Evolutionary conservation across 1,284 basidiomycete genomes (phyloP).

Genomic region (Irpex sp.): DNA sequence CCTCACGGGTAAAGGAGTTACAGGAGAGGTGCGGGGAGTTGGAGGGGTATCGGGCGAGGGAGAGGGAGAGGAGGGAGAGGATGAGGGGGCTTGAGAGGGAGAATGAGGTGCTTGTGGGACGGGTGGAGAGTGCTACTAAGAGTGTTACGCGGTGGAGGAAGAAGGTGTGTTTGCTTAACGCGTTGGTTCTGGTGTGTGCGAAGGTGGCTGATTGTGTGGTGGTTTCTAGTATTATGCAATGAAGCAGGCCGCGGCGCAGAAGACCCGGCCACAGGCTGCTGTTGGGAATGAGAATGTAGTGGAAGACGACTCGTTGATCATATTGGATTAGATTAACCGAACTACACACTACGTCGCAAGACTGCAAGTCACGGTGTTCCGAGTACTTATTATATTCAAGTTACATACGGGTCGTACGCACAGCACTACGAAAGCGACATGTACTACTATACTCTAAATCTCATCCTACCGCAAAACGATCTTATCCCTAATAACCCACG

Average conservation of each 20-base stretch:
- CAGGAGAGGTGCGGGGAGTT: not conserved
- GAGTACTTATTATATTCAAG: no score
- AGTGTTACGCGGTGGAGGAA: not conserved
- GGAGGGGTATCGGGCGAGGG: not conserved
- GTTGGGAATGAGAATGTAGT: no score
- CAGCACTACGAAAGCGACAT: no score
- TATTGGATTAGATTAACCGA: no score
- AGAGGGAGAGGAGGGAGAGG: not conserved
- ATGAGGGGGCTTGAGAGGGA: not conserved
- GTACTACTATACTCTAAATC: no score
- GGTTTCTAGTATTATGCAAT: not conserved
- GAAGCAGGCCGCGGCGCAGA: not conserved
- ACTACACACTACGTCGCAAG: no score
- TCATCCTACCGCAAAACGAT: slow-evolving; percentile 6
- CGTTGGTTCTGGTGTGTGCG: no score
- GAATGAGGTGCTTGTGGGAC: not conserved
- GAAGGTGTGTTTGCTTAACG: not conserved
- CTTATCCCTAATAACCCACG: slow-evolving; percentile 54
- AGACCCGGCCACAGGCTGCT: no score
- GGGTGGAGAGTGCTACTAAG: not conserved
- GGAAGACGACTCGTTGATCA: no score
- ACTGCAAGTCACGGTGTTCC: no score
- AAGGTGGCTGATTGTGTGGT: not conserved
- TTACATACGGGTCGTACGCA: no score
- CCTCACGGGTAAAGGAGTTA: no score